These are phyloP conservation scores for Dillenia turbinata DNA, from an alignment of 164 flowering plant species.

Conservation along the genomic window DNA sequence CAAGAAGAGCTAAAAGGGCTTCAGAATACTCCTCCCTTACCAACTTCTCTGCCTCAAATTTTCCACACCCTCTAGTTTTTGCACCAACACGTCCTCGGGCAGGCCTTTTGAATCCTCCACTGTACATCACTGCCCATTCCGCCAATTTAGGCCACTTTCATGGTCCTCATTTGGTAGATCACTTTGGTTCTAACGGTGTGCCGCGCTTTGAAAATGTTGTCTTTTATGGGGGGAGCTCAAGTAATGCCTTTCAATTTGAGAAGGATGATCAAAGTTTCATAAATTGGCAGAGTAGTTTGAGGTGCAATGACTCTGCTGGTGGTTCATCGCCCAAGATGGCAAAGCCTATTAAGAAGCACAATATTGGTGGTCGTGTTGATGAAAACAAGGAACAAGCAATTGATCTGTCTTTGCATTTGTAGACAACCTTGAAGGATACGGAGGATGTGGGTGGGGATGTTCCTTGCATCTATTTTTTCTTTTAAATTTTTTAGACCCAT, in stretches of 20 bases:
- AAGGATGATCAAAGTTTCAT: constrained; percentile 33
- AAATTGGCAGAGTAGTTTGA: constrained; percentile 46
- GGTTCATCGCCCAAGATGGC: constrained; percentile 5
- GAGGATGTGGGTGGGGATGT: too few species aligned
- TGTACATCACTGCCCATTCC: constrained; percentile 58
- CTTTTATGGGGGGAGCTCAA: constrained; percentile 20
- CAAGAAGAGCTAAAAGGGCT: constrained; percentile 65
- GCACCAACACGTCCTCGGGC: constrained; percentile 34
- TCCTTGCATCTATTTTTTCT: too few species aligned
- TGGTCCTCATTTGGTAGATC: constrained; percentile 19
- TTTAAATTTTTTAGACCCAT: too few species aligned
- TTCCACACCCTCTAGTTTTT: constrained; percentile 36
- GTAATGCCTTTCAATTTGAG: constrained; percentile 14
- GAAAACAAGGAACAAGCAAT: constrained; percentile 24
- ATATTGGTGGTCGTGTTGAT: constrained; percentile 13
- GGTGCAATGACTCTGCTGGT: constrained; percentile 3
- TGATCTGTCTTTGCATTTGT: constrained; percentile 40
- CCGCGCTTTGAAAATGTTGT: constrained; percentile 43
- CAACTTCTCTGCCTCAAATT: constrained; percentile 19
- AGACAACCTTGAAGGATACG: not conserved
- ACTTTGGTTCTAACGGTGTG: constrained; percentile 47
- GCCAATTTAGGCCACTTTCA: constrained; percentile 29
- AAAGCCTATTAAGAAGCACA: constrained; percentile 7
- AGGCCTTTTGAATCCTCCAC: constrained; percentile 35
- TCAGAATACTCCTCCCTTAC: constrained; percentile 25